Base-by-base conservation (phyloP, 176 grass and related monocot genomes). In the Oropetium thomaeum region DNA sequence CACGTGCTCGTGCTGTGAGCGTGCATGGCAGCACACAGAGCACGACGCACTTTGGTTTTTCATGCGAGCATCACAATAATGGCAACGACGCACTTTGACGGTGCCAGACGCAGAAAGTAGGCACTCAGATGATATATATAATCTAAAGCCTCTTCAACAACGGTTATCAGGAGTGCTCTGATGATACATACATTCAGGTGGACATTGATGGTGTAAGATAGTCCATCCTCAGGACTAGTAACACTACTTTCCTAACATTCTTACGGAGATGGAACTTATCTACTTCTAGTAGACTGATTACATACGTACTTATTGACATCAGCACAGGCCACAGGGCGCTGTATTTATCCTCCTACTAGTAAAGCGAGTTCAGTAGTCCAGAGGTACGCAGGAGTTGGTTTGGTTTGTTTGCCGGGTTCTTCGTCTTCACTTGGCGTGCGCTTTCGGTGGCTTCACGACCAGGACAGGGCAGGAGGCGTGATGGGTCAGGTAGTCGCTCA, bases 401-500 rank as follows among this genome's bases (percentile, higher is more conserved):
- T 0, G n/a, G n/a, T n/a, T n/a, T n/a, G n/a, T n/a, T 41, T 23
- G 51, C 22, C 48, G 48, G 53, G 53, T 11, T 11, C 4, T 38
- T 71, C 59, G n/a, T n/a, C n/a, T 29, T 86, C 74, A 76, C 61
- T 88, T 85, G 73, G 17, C 55, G 11, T 67, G 77, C 49, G 14
- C 52, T 57, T 75, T 88, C 8, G 71, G 72, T 7, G 83, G 89
- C 74, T 80, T 92, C 1, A 96, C 87, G 10, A 89, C 75, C 12
- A 92, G 81, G 3, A 92, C 74, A 0, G 92, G 89, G 74, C 92
- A 96, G 65, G 59, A 65, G n/a, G 89, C 86, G n/a, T 96, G 84
- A 32, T 96, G 93, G 17, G 75, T 76, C 28, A 89, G 79, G 70
- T 92, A 92, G 74, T 92, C 84, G 75, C 93, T 96, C 14, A 92